phyloP scores from a whole-genome alignment of 805 yeast species.

The Zygosaccharomyces pseudorouxii region DNA sequence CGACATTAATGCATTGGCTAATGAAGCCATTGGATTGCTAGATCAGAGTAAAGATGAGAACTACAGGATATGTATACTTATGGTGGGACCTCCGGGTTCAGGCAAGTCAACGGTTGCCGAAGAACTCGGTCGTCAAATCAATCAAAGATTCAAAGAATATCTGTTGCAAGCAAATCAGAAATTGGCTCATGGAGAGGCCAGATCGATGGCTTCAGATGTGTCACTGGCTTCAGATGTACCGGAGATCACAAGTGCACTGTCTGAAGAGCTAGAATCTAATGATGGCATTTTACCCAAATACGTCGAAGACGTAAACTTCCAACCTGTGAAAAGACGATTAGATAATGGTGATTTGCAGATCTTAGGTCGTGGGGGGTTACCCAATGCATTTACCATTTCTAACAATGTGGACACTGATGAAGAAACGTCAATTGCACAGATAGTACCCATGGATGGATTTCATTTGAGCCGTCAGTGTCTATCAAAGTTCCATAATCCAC shows the following conservation, averaged over 20 bases:
- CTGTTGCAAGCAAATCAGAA: constrained; percentile 7
- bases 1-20: constrained; percentile 30
- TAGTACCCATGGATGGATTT: constrained; percentile 73
- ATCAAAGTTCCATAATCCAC: constrained; percentile 49
- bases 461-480: constrained; percentile 54
- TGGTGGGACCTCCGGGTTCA: constrained; percentile 81
- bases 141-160: constrained; percentile 23
- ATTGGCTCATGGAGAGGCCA: constrained; percentile 2
- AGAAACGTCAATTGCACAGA: constrained; percentile 38
- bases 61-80: constrained; percentile 50
- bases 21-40: constrained; percentile 31
- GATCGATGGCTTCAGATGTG: background rate
- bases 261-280: constrained; percentile 11
- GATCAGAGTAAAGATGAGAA: constrained; percentile 22
- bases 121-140: constrained; percentile 42
- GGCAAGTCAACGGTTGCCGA: constrained; percentile 72
- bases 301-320: constrained; percentile 24
- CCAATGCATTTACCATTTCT: constrained; percentile 23
- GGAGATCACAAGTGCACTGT: constrained; percentile 8
- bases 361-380: constrained; percentile 32
- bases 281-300: constrained; percentile 16
- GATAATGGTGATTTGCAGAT: constrained; percentile 24
- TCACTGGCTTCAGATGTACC: constrained; percentile 10
- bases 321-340: constrained; percentile 17
- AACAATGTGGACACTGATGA: background rate